A percentile compares a stretch with the other conserved stretches of the same genome.
Conservation (phyloP, 139 green algal genomes). For the Parachlorella kessleri region DNA sequence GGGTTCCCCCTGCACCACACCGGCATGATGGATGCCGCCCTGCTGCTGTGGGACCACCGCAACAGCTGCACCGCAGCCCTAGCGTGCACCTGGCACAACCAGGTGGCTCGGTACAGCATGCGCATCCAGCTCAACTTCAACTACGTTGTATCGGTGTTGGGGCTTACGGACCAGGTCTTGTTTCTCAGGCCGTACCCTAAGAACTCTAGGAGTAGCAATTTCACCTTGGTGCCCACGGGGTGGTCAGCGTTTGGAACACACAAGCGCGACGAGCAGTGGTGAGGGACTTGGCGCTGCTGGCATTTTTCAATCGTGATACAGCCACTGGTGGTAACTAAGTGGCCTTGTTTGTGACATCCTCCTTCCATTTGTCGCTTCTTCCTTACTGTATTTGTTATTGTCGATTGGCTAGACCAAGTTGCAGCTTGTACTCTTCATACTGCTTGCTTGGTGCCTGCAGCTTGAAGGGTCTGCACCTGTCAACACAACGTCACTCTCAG, state of each 20-base stretch:
- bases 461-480: too few relatives aligned
- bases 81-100: background rate
- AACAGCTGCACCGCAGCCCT: background rate
- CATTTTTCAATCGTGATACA: too few relatives aligned
- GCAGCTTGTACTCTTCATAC: too few relatives aligned
- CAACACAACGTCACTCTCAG: too few relatives aligned
- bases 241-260: background rate
- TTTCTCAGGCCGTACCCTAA: background rate
- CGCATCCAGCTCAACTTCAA: slow-evolving; percentile 14
- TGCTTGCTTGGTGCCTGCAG: too few relatives aligned
- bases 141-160: background rate
- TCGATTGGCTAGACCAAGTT: too few relatives aligned
- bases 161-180: slow-evolving; percentile 5
- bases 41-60: slow-evolving; percentile 4
- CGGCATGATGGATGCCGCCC: background rate
- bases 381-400: too few relatives aligned
- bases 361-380: too few relatives aligned
- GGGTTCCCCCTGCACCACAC: background rate
- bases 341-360: too few relatives aligned
- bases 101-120: slow-evolving; percentile 12
- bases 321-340: too few relatives aligned
- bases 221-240: background rate
- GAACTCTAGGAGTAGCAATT: background rate
- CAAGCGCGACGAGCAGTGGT: too few relatives aligned
- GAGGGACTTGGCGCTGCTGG: too few relatives aligned